phyloP scores from a whole-genome alignment of 768 basidiomycete genomes.

The Trametes cingulata region DNA sequence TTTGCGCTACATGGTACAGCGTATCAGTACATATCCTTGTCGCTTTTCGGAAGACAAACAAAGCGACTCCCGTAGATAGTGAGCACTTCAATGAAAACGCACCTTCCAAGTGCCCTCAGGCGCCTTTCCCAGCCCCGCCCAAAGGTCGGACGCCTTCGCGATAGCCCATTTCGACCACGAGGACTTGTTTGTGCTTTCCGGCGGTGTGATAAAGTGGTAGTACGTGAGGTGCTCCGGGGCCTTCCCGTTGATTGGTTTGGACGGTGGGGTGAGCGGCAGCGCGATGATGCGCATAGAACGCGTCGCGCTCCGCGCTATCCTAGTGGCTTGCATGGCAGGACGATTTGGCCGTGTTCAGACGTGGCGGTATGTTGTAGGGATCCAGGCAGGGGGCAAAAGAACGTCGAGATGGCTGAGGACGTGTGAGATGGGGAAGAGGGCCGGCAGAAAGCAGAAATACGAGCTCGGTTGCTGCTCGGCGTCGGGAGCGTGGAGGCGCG shows the following conservation, averaged over 20 bases:
- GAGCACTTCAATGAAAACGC: constrained; percentile 31
- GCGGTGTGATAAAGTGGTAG: constrained; percentile 41
- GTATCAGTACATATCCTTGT: no score
- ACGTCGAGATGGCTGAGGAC: background rate
- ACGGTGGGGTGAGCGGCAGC: constrained; percentile 41
- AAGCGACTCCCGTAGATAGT: no score
- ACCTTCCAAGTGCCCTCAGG: constrained; percentile 74
- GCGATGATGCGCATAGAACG: constrained; percentile 48
- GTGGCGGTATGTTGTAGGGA: background rate
- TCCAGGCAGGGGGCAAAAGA: background rate
- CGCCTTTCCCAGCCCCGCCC: constrained; percentile 71
- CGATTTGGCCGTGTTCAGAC: background rate
- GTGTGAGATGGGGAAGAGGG: no score
- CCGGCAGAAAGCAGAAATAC: no score
- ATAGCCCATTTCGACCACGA: constrained; percentile 52
- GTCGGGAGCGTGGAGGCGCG: constrained; percentile 9
- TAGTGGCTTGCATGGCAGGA: constrained; percentile 7
- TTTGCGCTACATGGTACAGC: constrained; percentile 48
- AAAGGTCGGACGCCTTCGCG: constrained; percentile 53
- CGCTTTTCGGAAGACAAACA: no score
- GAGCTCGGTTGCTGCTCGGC: background rate
- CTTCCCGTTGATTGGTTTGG: constrained; percentile 12
- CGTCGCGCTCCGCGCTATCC: constrained; percentile 20
- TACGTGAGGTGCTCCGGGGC: constrained; percentile 37
- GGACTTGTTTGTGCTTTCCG: constrained; percentile 29